Conservation (phyloP, 1,284 basidiomycete genomes). For the Ceratobasidium sp. region DNA sequence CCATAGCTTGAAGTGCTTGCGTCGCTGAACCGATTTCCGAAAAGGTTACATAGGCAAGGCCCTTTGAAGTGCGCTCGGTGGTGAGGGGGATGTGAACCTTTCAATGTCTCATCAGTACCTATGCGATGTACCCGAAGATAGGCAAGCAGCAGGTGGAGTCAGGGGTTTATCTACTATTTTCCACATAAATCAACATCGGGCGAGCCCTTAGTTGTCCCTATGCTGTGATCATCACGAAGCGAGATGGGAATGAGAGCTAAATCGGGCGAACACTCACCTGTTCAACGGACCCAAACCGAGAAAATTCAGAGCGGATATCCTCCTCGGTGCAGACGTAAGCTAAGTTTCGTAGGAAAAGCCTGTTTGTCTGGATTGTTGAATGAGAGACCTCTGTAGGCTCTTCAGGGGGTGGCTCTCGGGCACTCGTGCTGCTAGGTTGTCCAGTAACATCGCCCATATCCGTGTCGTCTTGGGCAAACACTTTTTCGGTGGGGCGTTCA, state of each 20-base stretch:
- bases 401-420: background rate
- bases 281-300: constrained; percentile 76
- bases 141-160: constrained; percentile 44
- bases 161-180: constrained; percentile 62
- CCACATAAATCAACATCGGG: constrained; percentile 45
- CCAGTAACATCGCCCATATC: constrained; percentile 52
- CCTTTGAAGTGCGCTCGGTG: constrained; percentile 77
- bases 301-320: constrained; percentile 79
- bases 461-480: constrained; percentile 69
- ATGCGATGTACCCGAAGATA: background rate
- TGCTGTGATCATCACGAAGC: constrained; percentile 63
- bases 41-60: constrained; percentile 89
- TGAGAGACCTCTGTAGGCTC: constrained; percentile 6
- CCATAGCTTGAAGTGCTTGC: constrained; percentile 80
- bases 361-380: constrained; percentile 75
- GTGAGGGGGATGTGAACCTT: constrained; percentile 86
- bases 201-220: constrained; percentile 50
- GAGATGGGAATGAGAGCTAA: constrained; percentile 27
- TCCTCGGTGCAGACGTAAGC: constrained; percentile 84
- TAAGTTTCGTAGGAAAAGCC: constrained; percentile 93
- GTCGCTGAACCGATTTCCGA: constrained; percentile 74
- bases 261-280: constrained; percentile 67
- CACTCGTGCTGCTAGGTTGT: no score
- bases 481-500: constrained; percentile 59
- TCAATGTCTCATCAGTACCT: constrained; percentile 35